Evolutionary conservation across 129 eudicot genomes (phyloP), one percentile per base, ranked within the genome.

Genomic region (Apium graveolens): DNA sequence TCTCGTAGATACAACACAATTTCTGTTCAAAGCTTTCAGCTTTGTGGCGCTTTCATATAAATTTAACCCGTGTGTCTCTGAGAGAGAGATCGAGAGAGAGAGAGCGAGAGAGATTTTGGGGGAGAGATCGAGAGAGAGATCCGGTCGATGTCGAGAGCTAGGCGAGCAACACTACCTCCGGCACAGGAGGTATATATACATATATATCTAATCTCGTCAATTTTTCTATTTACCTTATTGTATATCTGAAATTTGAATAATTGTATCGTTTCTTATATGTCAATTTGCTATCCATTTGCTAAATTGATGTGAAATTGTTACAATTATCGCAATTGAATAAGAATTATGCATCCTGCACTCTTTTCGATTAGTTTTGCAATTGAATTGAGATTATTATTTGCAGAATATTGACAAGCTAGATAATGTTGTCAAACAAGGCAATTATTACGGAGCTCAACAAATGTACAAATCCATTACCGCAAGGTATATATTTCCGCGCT

Each of bases 381-480:
- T 69, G 76, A 57, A 57, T 81, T 35, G 51, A 32, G 66, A 69
- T 18, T 29, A 38, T 73, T 70, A 21, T 48, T 74, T 83, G 86
- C 87, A 94, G 98, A 91, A 75, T 76, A 88, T 94, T 49, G 93
- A 84, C 45, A 94, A 94, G 91, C 71, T 94, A 27, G 78, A 83
- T 81, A 94, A 88, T 55, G 69, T 88, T 80, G 90, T 90, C 21
- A 82, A 88, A 12, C 92, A 87, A 53, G 97, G 97, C 74, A 88
- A 94, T 82, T 86, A 51, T 81, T 94, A 94, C 86, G 98, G 92
- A 75, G 98, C 98, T 82, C 98, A 94, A 74, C 98, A 94, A 88
- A 89, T 94, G 98, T 94, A 91, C 77, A 94, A 94, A 78, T 88
- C 98, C 5, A 82, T 83, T 32, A 87, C 92, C 60, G 89, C 97